phyloP scores from a whole-genome alignment of 805 yeast species.

The Ogataea naganishii region DNA sequence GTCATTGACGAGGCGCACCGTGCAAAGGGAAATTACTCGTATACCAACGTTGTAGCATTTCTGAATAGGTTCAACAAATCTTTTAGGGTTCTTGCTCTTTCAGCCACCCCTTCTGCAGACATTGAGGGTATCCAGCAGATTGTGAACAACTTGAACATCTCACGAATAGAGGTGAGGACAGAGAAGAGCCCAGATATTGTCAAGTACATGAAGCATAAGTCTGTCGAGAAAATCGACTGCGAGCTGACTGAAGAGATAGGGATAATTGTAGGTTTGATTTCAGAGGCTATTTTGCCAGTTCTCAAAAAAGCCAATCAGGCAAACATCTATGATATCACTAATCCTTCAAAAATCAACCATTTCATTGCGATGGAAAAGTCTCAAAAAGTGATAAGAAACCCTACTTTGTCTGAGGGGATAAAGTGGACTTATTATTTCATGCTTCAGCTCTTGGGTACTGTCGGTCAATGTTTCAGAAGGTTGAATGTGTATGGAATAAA shows the following conservation, averaged over 20 bases:
- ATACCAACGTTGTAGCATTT: conserved; percentile 70
- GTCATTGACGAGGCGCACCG: conserved; percentile 96
- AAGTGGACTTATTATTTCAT: conserved; percentile 66
- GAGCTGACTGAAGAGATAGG: conserved; percentile 44
- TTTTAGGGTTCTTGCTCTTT: conserved; percentile 72
- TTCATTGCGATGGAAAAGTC: conserved; percentile 66
- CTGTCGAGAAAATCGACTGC: conserved; percentile 51
- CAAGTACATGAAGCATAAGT: conserved; percentile 68
- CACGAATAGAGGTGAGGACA: conserved; percentile 77
- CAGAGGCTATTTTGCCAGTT: conserved; percentile 61
- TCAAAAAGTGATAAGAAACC: conserved; percentile 45
- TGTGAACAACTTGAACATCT: conserved; percentile 61
- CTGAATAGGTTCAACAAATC: conserved; percentile 54
- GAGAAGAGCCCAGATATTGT: conserved; percentile 74
- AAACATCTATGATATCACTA: conserved; percentile 54
- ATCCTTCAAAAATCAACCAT: conserved; percentile 60
- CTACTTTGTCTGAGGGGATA: conserved; percentile 51
- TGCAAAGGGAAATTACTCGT: conserved; percentile 85
- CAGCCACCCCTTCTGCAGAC: conserved; percentile 93
- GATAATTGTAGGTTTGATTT: conserved; percentile 43
- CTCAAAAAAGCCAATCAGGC: conserved; percentile 55
- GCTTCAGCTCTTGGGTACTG: conserved; percentile 53
- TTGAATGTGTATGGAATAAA: conserved; percentile 75
- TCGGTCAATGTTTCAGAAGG: conserved; percentile 63
- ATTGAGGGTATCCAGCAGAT: conserved; percentile 84